Base-by-base conservation (phyloP, 768 basidiomycete genomes). In the Leccinum ochraceum region DNA sequence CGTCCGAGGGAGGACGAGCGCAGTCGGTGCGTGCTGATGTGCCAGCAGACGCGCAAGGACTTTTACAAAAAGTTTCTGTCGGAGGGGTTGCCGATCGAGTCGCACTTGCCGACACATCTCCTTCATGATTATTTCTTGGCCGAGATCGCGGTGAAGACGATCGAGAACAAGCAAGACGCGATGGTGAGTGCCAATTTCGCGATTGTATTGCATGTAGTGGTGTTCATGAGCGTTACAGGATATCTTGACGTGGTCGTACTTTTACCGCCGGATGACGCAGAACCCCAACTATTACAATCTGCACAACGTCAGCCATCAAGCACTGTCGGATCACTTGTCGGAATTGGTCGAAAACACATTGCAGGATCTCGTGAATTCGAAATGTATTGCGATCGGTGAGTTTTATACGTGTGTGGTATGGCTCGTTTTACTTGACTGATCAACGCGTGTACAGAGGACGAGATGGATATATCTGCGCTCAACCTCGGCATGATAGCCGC, bases 401-500 rank as follows among this genome's bases (percentile, higher is more conserved):
- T 58, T 58, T 80, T 72, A 30, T 28, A 20, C 20, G 28, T 28
- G 14, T 42, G 30, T 17, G 11, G n/a, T 20, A 28, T 13, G 20
- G 42, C 10, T 44, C 30, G 37, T 14, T 6, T 6, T 49, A 37
- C 6, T 24, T 3, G 22, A 9, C 6, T 13, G 59, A 48, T 57
- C 53, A 63, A 62, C 9, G 30, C 16, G 53, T 50, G 39, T 61
- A 37, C 54, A 64, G 91, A 93, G 79, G 94, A 96, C 63, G 95
- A 97, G 72, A 94, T 95, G 89, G 94, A 96, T 63, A 84, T 92
- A 1, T 85, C 87, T 3, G 87, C 95, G 2, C 85, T 98, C 67
- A 99, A 98, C 76, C 79, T 98, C 39, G 97, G 97, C 59, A 97
- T 98, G 95, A 98, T 99, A 67, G 97, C 95, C 0, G 94, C 95